Base-by-base conservation (phyloP, 768 basidiomycete species). In the Daedalea quercina region DNA sequence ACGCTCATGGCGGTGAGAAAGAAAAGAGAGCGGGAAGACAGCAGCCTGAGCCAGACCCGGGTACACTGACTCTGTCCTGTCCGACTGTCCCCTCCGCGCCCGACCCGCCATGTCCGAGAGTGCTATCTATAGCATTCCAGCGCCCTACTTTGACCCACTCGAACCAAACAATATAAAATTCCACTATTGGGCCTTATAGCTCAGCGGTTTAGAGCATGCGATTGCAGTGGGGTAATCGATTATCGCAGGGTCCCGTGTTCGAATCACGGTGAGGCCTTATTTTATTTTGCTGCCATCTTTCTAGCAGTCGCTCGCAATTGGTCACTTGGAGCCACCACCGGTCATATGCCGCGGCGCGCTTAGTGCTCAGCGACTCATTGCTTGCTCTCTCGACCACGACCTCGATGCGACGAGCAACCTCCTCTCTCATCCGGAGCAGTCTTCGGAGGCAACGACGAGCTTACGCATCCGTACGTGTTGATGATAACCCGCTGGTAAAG, bases 191-290 rank as follows among this genome's bases (percentile, higher is more conserved):
- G 57, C 61, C 62, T 57, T 57, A 62, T 70, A 69, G 69, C 67
- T 69, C 67, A 76, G 75, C 75, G 75, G 75, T 31, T 31, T 77
- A 77, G 73, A 78, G 75, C 77, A 76, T 70, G 68, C 77, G 76
- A 77, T 76, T 77, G 75, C 76, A 78, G 74, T 23, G 17, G 31
- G 46, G n/a, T n/a, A 20, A 40, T 22, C 3, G n/a, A 15, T 3
- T 52, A 78, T 78, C 76, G 77, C 69, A 65, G 51, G 69, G 76
- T 74, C 76, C 69, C 76, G 76, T 78, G 76, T 78, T 77, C 76
- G 69, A 78, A 73, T 68, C 76, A 76, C 76, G 76, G 69, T 76
- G 67, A 71, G 74, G 70, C 59, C 59, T 72, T 67, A 70, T 45
- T 49, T 63, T 31, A 11, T 31, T 31, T 11, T n/a, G n/a, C n/a